phyloP scores from a whole-genome alignment of 2,329 filamentous ascomycete species.

The Alternaria tenuissima region DNA sequence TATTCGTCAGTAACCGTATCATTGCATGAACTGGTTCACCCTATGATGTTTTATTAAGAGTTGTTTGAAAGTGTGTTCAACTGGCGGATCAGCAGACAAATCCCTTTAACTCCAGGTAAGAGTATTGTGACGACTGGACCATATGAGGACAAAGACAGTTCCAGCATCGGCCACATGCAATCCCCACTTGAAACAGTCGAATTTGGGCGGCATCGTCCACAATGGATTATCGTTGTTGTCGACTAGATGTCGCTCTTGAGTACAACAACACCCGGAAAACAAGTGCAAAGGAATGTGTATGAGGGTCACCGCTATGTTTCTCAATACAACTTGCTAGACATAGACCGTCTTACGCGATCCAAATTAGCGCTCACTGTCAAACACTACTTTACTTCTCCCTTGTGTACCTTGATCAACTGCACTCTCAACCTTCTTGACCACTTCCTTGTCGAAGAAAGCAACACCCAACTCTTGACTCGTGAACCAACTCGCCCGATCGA shows the following conservation, averaged over 20 bases:
- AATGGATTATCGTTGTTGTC: no score
- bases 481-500: constrained; percentile 86
- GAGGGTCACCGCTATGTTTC: background rate
- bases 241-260: no score
- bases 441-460: constrained; percentile 57
- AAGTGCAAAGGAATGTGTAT: background rate
- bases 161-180: no score
- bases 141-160: no score
- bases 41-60: background rate
- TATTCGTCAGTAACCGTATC: background rate
- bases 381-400: constrained; percentile 36
- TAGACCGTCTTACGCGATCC: background rate
- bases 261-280: background rate
- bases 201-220: no score
- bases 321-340: background rate
- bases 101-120: no score
- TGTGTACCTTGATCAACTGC: constrained; percentile 36
- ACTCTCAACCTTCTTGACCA: constrained; percentile 47
- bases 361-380: constrained; percentile 19
- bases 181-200: no score
- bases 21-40: background rate
- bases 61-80: no score
- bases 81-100: no score
- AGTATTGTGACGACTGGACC: no score
- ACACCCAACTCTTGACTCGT: constrained; percentile 86